Conservation (phyloP, 1,284 basidiomycete species). For the Rhodotorula glutinis region DNA sequence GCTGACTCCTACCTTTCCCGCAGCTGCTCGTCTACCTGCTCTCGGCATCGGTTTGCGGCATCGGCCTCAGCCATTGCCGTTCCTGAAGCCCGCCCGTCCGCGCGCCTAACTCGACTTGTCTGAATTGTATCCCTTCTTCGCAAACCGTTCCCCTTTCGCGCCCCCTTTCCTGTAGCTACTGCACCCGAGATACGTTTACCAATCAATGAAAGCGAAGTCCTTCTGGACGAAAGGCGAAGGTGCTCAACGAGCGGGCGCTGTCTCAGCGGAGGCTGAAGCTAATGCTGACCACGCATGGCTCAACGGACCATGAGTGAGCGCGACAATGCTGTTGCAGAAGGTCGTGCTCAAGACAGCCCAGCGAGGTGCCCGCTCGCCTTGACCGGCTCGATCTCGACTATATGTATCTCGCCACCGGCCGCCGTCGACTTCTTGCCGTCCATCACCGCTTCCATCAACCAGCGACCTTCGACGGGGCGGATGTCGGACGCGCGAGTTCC, state of each 20-base stretch:
- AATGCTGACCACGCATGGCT: no score
- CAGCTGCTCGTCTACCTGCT: constrained; percentile 66
- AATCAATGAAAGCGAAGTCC: neutral
- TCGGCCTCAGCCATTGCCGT: constrained; percentile 52
- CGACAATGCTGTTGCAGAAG: neutral
- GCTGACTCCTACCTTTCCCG: constrained; percentile 52
- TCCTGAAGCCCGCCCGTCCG: neutral
- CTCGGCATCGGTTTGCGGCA: constrained; percentile 80
- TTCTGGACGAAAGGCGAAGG: neutral
- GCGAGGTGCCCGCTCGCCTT: constrained; percentile 30
- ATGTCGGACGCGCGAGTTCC: constrained; percentile 64
- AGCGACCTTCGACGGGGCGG: constrained; percentile 66
- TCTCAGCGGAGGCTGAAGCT: no score
- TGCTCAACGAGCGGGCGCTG: no score
- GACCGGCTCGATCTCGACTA: constrained; percentile 23
- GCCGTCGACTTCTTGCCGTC: constrained; percentile 45
- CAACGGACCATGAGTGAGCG: neutral
- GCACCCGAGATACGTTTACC: no score
- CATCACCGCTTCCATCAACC: constrained; percentile 61
- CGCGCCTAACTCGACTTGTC: no score
- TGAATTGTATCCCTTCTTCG: no score
- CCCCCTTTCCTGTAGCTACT: constrained; percentile 2
- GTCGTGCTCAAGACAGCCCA: constrained; percentile 24
- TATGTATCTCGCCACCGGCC: constrained; percentile 34
- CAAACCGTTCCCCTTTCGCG: neutral